Evolutionary conservation across 2,329 filamentous ascomycete species (phyloP), one percentile per base, ranked within the genome.

Genomic region (Pseudonectria foliicola): DNA sequence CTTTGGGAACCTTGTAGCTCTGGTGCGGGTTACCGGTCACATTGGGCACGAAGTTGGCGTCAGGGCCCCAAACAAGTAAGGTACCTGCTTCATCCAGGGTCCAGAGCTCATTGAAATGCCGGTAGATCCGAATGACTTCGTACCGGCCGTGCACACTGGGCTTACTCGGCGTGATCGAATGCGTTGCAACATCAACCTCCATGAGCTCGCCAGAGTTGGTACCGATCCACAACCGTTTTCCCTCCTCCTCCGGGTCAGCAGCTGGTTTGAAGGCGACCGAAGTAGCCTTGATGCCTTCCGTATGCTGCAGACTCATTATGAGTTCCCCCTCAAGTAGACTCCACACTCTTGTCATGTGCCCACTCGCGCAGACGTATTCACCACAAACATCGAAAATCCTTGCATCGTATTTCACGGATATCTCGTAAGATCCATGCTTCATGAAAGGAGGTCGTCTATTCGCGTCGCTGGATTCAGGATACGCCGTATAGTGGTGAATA

Each of bases 21-120:
- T 84, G 81, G 25, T 67, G 62, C 14, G 86, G 87, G 35, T 75
- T 82, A 37, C 79, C 77, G 37, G 78, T 74, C 21, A 96, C 62
- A 42, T 78, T 90, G 2, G 89, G 88, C 18, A 80, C 71, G 1
- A 83, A 81, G 6, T 75, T 75, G 29, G 62, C 62, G 49, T 88
- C 85, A 4, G 89, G 81, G 2, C 77, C 80, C 92, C 92, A 98
- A 5, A 96, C 75, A 46, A 87, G 80, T 11, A 98, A 65, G 29
- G 83, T 85, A 10, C 92, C 92, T 30, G 83, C 79, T 44, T 95
- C 89, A 55, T 96, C 92, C 31, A 98, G 60, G 0, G 89, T 89
- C 92, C 92, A 98, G 57, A 98, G 76, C 52, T 95, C 85, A 46
- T 87, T 86, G 43, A 78, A 82, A 57, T 93, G 83, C 26, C 92